Evolutionary conservation across 495 filamentous ascomycete genomes (phyloP), one percentile per base, ranked within the genome.

Genomic region (Lentithecium fluviatile): DNA sequence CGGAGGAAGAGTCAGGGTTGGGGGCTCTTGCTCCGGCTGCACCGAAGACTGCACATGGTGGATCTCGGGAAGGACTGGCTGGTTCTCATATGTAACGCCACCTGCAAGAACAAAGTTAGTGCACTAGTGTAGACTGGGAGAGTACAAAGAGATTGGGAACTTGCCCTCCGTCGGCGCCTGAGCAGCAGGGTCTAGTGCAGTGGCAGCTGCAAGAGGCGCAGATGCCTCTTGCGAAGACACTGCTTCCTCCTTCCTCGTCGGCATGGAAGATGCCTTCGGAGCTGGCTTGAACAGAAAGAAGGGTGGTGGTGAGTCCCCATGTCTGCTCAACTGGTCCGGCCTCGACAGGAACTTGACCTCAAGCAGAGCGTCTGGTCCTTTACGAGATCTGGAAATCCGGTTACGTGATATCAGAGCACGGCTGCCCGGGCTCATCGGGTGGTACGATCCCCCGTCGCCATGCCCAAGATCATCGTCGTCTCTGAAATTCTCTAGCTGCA

Each of bases 401-500:
- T 3, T 25, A 15, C 45, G 45, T 20, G 11, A 17, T 4, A 49
- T 3, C 45, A 49, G 4, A 15, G 45, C 5, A 13, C 43, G 38
- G 24, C 11, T 56, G 38, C 11, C 7, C 11, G 37, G 38, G 21
- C 49, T 52, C 29, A 52, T 19, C 29, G 29, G 29, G 10, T 32
- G 29, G 29, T 32, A 3, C 29, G 29, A 32, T 32, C 10, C 10
- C 4, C 29, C 29, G 3, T 32, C 4, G 10, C 10, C 4, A 32
- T 3, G 29, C 10, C 29, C 4, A 4, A 32, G 49, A 6, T 6
- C 25, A 34, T 34, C 45, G 45, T 49, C 45, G 17, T 45, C 36
- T 10, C 38, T 8, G 2, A 17, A 20, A 13, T 65, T 36, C 23
- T 59, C 58, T 42, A 40, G 45, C 42, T 64, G 65, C 4, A 59